phyloP scores from a whole-genome alignment of 176 grass and related monocot species.

The Puya raimondii region DNA sequence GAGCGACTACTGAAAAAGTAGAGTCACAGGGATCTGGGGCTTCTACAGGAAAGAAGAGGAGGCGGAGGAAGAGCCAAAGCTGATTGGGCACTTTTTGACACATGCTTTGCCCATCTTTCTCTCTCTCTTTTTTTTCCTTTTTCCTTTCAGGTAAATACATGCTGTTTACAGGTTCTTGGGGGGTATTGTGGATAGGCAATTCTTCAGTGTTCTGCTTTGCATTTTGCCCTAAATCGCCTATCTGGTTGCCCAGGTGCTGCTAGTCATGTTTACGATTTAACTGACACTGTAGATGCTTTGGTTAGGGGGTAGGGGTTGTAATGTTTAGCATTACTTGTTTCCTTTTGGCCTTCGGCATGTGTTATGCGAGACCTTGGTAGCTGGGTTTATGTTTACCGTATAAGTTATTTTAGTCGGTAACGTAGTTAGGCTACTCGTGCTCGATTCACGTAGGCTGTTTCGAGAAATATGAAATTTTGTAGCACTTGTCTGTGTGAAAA shows the following conservation, averaged over 20 bases:
- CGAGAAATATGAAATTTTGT: constrained; percentile 5
- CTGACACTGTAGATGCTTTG: not conserved
- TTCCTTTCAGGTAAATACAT: constrained; percentile 24
- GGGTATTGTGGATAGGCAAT: constrained; percentile 12
- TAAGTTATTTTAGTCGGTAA: constrained; percentile 14
- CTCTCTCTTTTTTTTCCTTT: not conserved
- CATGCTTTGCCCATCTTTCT: not conserved
- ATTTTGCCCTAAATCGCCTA: constrained; percentile 13
- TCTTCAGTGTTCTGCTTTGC: constrained; percentile 19
- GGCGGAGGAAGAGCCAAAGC: constrained; percentile 22
- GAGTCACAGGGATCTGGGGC: constrained; percentile 18
- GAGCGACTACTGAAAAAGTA: constrained; percentile 13
- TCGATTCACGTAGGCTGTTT: constrained; percentile 32
- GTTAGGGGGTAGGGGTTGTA: not conserved
- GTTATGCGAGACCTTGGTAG: constrained; percentile 13
- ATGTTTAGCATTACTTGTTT: not conserved
- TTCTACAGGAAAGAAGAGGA: constrained; percentile 29
- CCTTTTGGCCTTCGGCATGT: not conserved
- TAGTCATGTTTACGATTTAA: not conserved
- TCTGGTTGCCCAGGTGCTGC: constrained; percentile 16
- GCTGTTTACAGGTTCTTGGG: not conserved
- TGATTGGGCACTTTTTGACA: constrained; percentile 10
- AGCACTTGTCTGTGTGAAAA: not conserved
- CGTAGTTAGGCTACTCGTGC: constrained; percentile 23
- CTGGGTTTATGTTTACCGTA: constrained; percentile 24